phyloP scores from a whole-genome alignment of 1,284 basidiomycete species.

The Pyrrhoderma noxium region DNA sequence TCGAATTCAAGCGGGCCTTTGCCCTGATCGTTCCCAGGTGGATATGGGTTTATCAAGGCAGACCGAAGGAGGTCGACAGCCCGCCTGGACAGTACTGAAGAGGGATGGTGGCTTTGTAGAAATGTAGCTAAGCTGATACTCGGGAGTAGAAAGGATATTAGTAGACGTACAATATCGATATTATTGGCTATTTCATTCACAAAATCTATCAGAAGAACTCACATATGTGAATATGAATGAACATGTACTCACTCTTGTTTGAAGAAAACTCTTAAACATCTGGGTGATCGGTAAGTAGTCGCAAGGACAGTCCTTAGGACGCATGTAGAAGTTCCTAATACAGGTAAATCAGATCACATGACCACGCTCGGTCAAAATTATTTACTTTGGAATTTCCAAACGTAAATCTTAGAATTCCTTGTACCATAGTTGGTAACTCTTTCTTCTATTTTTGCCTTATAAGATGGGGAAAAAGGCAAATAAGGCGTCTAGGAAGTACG shows the following conservation, averaged over 20 bases:
- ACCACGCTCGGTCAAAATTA: too few relatives aligned
- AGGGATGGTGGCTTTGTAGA: slow-evolving; percentile 49
- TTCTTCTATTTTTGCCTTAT: too few relatives aligned
- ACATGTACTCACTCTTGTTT: slow-evolving; percentile 9
- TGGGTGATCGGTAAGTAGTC: too few relatives aligned
- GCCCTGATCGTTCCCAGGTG: slow-evolving; percentile 34
- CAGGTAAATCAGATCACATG: too few relatives aligned
- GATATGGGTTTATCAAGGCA: slow-evolving; percentile 53
- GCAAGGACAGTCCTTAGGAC: too few relatives aligned
- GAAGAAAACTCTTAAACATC: slow-evolving; percentile 18
- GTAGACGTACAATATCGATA: slow-evolving; percentile 17
- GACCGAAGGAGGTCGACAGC: slow-evolving; percentile 52
- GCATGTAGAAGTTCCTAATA: too few relatives aligned
- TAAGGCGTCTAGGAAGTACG: slow-evolving; percentile 83
- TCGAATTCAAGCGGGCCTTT: slow-evolving; percentile 56
- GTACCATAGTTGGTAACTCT: too few relatives aligned
- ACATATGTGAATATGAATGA: not conserved
- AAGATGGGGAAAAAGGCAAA: slow-evolving; percentile 57
- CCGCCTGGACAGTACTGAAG: slow-evolving; percentile 53
- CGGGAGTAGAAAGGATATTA: not conserved
- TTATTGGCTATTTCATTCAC: slow-evolving; percentile 2
- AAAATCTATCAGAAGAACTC: not conserved
- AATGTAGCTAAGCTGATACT: not conserved
- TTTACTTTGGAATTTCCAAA: too few relatives aligned
- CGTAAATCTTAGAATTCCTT: too few relatives aligned